Conservation (phyloP, 306 rosid genomes). For the Glycine tomentella region DNA sequence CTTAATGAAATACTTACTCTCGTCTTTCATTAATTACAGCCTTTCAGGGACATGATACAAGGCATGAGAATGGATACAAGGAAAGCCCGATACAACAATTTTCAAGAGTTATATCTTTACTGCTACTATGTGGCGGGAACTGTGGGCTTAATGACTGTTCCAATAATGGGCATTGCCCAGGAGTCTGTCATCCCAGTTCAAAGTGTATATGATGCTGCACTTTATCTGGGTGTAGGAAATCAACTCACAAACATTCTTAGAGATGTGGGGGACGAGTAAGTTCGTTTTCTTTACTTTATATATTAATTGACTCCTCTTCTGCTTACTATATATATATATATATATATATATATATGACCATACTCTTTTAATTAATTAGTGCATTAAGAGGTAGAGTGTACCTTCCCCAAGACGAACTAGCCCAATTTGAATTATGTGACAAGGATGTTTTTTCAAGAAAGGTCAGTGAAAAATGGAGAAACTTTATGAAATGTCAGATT, state of each 20-base stretch:
- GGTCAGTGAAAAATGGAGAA: conserved; percentile 71
- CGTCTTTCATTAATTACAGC: conserved; percentile 44
- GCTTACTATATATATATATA: too few species aligned
- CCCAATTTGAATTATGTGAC: conserved; percentile 72
- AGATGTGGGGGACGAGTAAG: conserved; percentile 97
- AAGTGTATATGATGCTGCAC: conserved; percentile 68
- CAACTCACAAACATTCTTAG: conserved; percentile 90
- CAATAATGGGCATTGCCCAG: conserved; percentile 84
- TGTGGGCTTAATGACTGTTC: conserved; percentile 91
- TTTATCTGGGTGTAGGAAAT: conserved; percentile 83
- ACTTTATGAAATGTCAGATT: conserved; percentile 86
- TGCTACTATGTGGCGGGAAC: conserved; percentile 96
- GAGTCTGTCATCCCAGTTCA: conserved; percentile 65
- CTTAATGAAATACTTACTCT: too few species aligned
- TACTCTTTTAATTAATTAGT: conserved; percentile 48
- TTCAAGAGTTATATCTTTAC: conserved; percentile 82
- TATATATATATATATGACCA: too few species aligned
- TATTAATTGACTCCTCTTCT: too few species aligned
- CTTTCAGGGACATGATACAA: conserved; percentile 86
- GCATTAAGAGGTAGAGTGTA: conserved; percentile 88
- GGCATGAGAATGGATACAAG: conserved; percentile 92
- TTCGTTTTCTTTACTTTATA: not conserved
- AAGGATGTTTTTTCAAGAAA: conserved; percentile 69
- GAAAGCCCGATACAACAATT: conserved; percentile 66
- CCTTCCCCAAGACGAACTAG: conserved; percentile 95